Evolutionary conservation across 208 protist genomes (phyloP), one percentile per base, ranked within the genome.

Genomic region (Jaenimonas drosophilae): DNA sequence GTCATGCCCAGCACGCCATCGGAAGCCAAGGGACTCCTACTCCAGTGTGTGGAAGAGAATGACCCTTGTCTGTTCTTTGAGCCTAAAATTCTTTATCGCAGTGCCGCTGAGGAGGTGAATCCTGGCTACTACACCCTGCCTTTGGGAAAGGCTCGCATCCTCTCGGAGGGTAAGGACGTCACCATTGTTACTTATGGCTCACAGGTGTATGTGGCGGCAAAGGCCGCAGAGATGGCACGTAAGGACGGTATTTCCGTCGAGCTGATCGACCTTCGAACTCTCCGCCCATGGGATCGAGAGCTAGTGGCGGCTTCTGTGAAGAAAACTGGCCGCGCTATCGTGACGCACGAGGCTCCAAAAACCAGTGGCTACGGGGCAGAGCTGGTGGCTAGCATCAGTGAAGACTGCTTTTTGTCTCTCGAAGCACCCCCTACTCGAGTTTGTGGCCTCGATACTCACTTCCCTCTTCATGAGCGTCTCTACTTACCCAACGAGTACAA

Each of bases 1-100:
- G 71, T 84, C 25, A 85, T 88, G 78, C 83, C 83, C 4, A 76
- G 59, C 3, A 69, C 78, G 2, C 78, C 83, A n/a, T 69, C 69
- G 2, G 83, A 91, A 42, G 76, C 83, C 11, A 87, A 91, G 54
- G 78, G 78, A 0, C 68, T 99, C 21, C 60, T 99, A 31, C 67
- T 98, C 4, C 73, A 96, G 32, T 96, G 81, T 46, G 90, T 97
- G 31, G 67, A 93, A 31, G 77, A 96, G 39, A 63, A 73, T 36
- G 89, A 98, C 64, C 92, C 95, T 23, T 95, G 95, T 31, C 38
- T 99, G 24, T 98, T 98, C 69, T 95, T 99, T 37, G 96, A 99
- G 73, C 96, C 96, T 17, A 98, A 98, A 64, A 70, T 86, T 27
- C 62, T 98, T 4, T 98, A 98, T 53, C 77, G 96, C 44, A 76